phyloP scores from a whole-genome alignment of 352 stramenopile species.

The Phytophthora sansomeana region DNA sequence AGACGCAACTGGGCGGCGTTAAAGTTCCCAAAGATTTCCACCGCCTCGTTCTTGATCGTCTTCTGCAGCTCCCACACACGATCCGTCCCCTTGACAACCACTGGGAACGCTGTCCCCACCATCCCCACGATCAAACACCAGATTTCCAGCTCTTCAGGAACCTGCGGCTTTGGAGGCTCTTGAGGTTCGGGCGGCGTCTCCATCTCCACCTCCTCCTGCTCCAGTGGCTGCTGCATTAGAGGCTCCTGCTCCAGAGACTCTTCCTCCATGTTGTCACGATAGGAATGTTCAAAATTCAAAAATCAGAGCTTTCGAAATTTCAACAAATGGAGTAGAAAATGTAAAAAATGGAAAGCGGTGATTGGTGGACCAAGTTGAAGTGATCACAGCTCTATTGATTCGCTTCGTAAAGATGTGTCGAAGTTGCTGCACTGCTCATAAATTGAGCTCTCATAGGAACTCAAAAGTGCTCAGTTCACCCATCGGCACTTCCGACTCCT shows the following conservation, averaged over 20 bases:
- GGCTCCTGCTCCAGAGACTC: background rate
- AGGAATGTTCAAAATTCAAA: too few relatives aligned
- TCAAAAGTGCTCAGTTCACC: conserved; percentile 36
- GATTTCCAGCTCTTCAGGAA: conserved; percentile 22
- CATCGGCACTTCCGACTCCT: conserved; percentile 60
- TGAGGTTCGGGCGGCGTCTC: conserved; percentile 6
- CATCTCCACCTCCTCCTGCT: conserved; percentile 13
- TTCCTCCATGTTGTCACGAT: conserved; percentile 8
- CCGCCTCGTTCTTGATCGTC: conserved; percentile 35
- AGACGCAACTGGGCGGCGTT: conserved; percentile 31
- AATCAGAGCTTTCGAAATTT: too few relatives aligned
- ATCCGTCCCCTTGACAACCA: conserved; percentile 21
- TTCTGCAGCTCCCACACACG: conserved; percentile 40
- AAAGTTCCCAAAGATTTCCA: conserved; percentile 37
- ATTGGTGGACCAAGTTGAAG: background rate
- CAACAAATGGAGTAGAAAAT: too few relatives aligned
- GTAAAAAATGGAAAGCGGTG: too few relatives aligned
- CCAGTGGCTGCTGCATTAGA: conserved; percentile 4
- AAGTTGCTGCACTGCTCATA: background rate
- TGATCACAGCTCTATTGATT: background rate
- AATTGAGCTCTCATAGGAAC: conserved; percentile 32
- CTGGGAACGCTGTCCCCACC: conserved; percentile 35
- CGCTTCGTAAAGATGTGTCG: background rate
- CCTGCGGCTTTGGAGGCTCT: background rate
- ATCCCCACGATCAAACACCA: conserved; percentile 43